Conservation (phyloP, 345 rosid genomes). For the Garcia nutans region DNA sequence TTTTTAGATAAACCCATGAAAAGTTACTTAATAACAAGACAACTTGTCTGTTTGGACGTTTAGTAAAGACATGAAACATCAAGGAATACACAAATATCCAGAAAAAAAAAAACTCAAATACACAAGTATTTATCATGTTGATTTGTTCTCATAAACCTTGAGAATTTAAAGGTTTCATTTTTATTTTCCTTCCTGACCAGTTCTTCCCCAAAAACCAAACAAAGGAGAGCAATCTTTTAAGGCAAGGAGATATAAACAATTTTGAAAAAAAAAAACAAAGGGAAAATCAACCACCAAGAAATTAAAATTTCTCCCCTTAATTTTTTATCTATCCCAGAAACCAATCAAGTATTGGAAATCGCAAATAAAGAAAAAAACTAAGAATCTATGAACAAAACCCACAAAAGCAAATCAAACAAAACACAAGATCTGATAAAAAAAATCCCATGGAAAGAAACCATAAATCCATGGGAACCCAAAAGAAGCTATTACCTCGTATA, state of each 20-base stretch:
- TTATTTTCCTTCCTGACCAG: background rate
- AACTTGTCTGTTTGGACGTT: background rate
- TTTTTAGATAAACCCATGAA: background rate
- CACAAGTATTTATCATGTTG: background rate
- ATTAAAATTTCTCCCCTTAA: background rate
- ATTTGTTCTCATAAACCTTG: background rate
- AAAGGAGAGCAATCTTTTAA: background rate
- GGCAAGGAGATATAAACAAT: conserved; percentile 19
- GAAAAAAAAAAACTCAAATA: background rate
- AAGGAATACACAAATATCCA: background rate
- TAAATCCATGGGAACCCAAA: conserved; percentile 22
- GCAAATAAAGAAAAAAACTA: conserved; percentile 12
- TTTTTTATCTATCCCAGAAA: background rate
- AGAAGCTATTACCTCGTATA: conserved; percentile 44
- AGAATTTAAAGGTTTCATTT: background rate
- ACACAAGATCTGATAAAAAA: conserved; percentile 38
- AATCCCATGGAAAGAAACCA: conserved; percentile 18
- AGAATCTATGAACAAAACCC: conserved; percentile 3
- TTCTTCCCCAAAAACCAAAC: conserved; percentile 1
- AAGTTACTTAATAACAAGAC: background rate
- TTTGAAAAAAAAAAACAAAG: conserved; percentile 2
- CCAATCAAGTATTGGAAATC: conserved; percentile 4
- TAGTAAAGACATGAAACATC: background rate
- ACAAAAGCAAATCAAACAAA: conserved; percentile 11
- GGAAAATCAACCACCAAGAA: conserved; percentile 17